phyloP scores from a whole-genome alignment of 345 rosid species.

The Rhizophora apiculata region DNA sequence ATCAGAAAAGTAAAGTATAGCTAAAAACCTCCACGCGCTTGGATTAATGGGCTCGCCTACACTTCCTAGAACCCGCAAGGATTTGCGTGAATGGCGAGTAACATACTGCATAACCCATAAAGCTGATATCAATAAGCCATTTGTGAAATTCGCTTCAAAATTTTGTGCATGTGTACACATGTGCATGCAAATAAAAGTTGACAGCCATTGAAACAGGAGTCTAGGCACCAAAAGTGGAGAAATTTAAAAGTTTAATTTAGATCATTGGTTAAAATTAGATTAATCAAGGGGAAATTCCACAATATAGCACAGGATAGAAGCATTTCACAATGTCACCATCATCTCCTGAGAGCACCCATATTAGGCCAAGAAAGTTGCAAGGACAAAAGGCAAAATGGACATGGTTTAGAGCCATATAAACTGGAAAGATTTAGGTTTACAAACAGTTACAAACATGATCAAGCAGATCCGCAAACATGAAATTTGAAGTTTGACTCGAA shows the following conservation, averaged over 20 bases:
- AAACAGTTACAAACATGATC: neutral
- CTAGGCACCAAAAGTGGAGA: neutral
- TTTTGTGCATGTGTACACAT: neutral
- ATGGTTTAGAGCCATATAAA: neutral
- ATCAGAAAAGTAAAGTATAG: slow-evolving; percentile 22
- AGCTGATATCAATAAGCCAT: slow-evolving; percentile 20
- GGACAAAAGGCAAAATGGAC: slow-evolving; percentile 2
- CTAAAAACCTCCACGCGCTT: slow-evolving; percentile 90
- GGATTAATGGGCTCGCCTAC: slow-evolving; percentile 99
- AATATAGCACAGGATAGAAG: slow-evolving; percentile 3
- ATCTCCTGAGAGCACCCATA: neutral
- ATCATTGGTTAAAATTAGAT: neutral
- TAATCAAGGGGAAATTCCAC: neutral
- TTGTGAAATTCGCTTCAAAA: neutral
- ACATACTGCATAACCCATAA: slow-evolving; percentile 61
- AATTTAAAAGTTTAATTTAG: neutral
- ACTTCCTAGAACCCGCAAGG: slow-evolving; percentile 91
- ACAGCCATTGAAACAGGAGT: neutral
- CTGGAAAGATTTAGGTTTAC: neutral
- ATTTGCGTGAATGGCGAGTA: slow-evolving; percentile 77
- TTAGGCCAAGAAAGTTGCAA: neutral
- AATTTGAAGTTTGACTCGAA: neutral
- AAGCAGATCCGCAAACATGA: neutral
- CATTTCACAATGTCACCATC: neutral
- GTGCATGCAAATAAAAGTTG: neutral